Conservation (phyloP, 352 stramenopile species). For the Phytophthora cryptogea region DNA sequence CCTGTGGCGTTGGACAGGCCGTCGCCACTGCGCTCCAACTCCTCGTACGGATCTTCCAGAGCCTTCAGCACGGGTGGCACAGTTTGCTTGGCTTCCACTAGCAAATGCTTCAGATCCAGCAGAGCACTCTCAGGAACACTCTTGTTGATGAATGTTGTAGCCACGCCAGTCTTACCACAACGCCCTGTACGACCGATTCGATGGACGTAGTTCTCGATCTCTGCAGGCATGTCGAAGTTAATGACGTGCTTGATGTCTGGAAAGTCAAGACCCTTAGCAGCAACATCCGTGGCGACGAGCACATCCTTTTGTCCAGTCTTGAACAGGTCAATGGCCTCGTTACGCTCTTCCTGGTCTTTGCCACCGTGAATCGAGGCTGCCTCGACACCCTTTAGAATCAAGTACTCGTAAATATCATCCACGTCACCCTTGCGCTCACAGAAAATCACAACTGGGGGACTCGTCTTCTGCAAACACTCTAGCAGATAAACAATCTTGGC, state of each 20-base stretch:
- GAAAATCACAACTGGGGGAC: constrained; percentile 98
- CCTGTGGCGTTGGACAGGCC: constrained; percentile 70
- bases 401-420: constrained; percentile 99
- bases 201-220: constrained; percentile 99
- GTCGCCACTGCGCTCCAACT: constrained; percentile 65
- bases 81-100: constrained; percentile 98
- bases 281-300: constrained; percentile 98
- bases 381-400: constrained; percentile 97
- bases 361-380: constrained; percentile 97
- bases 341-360: constrained; percentile 98
- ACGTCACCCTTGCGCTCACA: constrained; percentile 97
- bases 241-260: constrained; percentile 99
- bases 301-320: constrained; percentile 96
- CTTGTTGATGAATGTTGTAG: constrained; percentile 99
- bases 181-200: constrained; percentile 98
- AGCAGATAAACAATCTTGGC: constrained; percentile 99
- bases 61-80: constrained; percentile 97
- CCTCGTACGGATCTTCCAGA: constrained; percentile 96
- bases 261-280: constrained; percentile 99
- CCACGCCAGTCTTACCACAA: constrained; percentile 97
- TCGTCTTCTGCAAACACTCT: constrained; percentile 99
- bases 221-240: constrained; percentile 99
- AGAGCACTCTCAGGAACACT: constrained; percentile 94
- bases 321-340: constrained; percentile 96
- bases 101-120: constrained; percentile 98